These are phyloP conservation scores for Solanum appendiculatum DNA, from an alignment of 257 asterid genomes.

Conservation along the genomic window DNA sequence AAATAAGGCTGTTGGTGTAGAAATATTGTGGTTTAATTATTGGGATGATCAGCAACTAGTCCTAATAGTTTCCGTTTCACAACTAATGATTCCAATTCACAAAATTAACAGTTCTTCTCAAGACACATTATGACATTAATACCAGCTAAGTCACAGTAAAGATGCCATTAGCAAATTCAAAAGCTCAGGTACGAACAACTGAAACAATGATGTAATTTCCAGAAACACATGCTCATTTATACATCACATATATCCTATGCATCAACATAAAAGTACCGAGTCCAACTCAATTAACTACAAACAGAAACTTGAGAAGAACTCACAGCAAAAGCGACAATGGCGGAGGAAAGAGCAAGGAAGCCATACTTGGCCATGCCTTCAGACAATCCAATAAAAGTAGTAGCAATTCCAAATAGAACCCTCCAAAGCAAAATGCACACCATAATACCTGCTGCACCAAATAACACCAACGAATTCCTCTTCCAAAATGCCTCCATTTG, in stretches of 20 bases:
- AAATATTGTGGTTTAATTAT: not conserved
- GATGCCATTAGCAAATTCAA: not conserved
- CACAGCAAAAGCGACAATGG: slow-evolving; percentile 85
- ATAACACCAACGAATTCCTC: slow-evolving; percentile 53
- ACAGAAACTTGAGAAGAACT: slow-evolving; percentile 24
- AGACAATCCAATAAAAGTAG: slow-evolving; percentile 62
- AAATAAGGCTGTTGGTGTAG: not conserved
- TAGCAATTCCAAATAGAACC: slow-evolving; percentile 78
- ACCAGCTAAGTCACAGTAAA: not conserved
- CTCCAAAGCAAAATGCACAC: slow-evolving; percentile 86
- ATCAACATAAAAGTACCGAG: not conserved
- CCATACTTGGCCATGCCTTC: slow-evolving; percentile 99
- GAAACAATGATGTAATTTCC: not conserved
- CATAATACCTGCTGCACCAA: slow-evolving; percentile 72
- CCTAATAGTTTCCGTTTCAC: not conserved
- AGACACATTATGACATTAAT: not conserved
- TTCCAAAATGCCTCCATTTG: slow-evolving; percentile 91
- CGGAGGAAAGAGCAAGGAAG: slow-evolving; percentile 82
- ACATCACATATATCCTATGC: not conserved
- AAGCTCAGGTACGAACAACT: not conserved
- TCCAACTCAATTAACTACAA: not conserved
- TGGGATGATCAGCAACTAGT: not conserved
- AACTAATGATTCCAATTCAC: not conserved
- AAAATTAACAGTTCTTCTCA: not conserved
- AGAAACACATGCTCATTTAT: not conserved